A percentile compares a stretch with the other conserved stretches of the same genome.
Conservation (phyloP, 768 basidiomycete genomes). For the Trametes punicea region DNA sequence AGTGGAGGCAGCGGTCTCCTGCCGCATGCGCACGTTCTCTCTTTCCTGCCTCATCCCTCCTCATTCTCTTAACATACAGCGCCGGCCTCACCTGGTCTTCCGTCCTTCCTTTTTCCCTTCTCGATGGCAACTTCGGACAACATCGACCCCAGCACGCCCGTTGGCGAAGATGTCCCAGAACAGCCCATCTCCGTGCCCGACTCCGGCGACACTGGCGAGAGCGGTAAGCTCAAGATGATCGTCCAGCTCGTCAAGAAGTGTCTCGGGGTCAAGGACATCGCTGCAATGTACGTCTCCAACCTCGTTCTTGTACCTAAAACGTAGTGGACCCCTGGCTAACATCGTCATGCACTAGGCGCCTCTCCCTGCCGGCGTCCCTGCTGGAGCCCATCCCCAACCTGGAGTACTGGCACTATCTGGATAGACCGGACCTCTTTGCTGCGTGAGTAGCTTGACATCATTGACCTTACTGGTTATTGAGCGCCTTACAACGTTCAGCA, state of each 20-base stretch:
- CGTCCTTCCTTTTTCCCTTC: neutral
- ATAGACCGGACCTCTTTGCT: constrained; percentile 87
- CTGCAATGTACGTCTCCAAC: constrained; percentile 69
- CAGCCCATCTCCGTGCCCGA: constrained; percentile 69
- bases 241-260: constrained; percentile 87
- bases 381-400: constrained; percentile 94
- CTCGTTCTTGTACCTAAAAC: neutral
- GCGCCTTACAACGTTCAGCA: constrained; percentile 45
- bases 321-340: neutral
- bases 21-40: constrained; percentile 15
- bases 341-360: constrained; percentile 51
- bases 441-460: constrained; percentile 54
- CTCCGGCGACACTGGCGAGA: constrained; percentile 70
- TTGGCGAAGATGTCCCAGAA: constrained; percentile 30
- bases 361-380: constrained; percentile 89
- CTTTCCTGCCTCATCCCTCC: neutral
- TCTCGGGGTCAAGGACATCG: constrained; percentile 92
- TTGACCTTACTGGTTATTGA: neutral
- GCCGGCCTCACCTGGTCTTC: neutral
- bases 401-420: constrained; percentile 94
- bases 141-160: constrained; percentile 11
- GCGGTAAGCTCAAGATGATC: constrained; percentile 93
- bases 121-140: constrained; percentile 13
- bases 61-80: neutral
- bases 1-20: neutral